These are phyloP conservation scores for Sporothrix brunneoviolacea DNA, from an alignment of 2,329 filamentous ascomycete species.

Conservation along the genomic window DNA sequence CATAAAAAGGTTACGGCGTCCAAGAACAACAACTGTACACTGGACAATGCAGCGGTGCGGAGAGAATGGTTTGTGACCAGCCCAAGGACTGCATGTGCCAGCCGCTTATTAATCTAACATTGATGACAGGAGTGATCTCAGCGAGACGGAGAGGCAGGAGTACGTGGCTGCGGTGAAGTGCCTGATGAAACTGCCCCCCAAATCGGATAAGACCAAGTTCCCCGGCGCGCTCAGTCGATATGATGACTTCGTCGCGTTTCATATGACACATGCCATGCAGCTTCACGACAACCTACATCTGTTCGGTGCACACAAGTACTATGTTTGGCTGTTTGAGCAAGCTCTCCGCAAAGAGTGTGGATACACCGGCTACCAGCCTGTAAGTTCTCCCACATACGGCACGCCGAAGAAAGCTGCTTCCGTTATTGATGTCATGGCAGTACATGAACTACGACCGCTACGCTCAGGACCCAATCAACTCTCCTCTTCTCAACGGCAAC, in stretches of 20 bases:
- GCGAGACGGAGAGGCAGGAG: slow-evolving; percentile 19
- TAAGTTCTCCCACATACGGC: too few species aligned
- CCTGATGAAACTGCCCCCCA: slow-evolving; percentile 23
- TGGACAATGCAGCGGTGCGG: slow-evolving; percentile 23
- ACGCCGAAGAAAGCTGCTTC: too few species aligned
- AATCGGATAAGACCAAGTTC: slow-evolving; percentile 19
- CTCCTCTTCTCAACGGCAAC: slow-evolving; percentile 49
- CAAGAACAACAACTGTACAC: slow-evolving; percentile 24
- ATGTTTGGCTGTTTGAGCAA: slow-evolving; percentile 26
- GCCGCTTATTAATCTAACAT: too few species aligned
- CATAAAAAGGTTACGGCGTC: slow-evolving; percentile 21
- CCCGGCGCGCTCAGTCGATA: slow-evolving; percentile 24
- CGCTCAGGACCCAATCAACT: slow-evolving; percentile 39
- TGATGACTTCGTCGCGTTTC: slow-evolving; percentile 29
- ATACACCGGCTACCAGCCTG: slow-evolving; percentile 29
- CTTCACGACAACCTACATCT: slow-evolving; percentile 24
- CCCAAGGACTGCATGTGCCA: too few species aligned
- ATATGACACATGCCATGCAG: slow-evolving; percentile 24
- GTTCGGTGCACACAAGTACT: slow-evolving; percentile 28
- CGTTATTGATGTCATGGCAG: too few species aligned
- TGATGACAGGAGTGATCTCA: slow-evolving; percentile 25
- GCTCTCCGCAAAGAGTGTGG: slow-evolving; percentile 30
- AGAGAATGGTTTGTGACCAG: too few species aligned
- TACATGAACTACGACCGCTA: slow-evolving; percentile 49
- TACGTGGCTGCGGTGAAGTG: slow-evolving; percentile 24